Conservation (phyloP, 1,284 basidiomycete species). For the Papiliotrema nemorosa region DNA sequence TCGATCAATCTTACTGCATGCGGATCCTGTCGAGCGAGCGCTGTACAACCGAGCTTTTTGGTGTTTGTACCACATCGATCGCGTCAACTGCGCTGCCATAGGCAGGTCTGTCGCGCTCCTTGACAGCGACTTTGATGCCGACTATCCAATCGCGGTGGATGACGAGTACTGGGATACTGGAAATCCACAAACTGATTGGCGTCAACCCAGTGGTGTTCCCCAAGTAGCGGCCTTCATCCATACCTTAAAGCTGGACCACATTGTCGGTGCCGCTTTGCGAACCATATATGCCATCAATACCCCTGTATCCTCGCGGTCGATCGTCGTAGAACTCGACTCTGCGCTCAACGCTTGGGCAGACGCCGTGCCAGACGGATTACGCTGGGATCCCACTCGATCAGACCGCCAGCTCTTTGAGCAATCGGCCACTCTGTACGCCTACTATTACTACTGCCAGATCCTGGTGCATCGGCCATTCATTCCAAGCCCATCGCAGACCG, state of each 20-base stretch:
- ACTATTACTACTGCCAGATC: slow-evolving; percentile 65
- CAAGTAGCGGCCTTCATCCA: slow-evolving; percentile 63
- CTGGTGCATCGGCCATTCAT: slow-evolving; percentile 78
- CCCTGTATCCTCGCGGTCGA: slow-evolving; percentile 62
- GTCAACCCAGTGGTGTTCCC: slow-evolving; percentile 56
- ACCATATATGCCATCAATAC: slow-evolving; percentile 72
- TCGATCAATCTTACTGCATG: slow-evolving; percentile 33
- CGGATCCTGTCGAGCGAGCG: slow-evolving; percentile 56
- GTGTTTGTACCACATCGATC: slow-evolving; percentile 54
- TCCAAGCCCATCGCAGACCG: slow-evolving; percentile 51
- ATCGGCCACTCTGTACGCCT: slow-evolving; percentile 62
- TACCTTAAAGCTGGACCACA: slow-evolving; percentile 65
- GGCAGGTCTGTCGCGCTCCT: slow-evolving; percentile 78
- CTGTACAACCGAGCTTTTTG: slow-evolving; percentile 77
- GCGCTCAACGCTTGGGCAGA: slow-evolving; percentile 73
- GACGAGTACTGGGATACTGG: slow-evolving; percentile 72
- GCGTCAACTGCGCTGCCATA: slow-evolving; percentile 63
- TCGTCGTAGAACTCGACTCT: slow-evolving; percentile 67
- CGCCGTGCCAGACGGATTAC: slow-evolving; percentile 64
- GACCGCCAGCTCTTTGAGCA: slow-evolving; percentile 65
- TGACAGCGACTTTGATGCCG: slow-evolving; percentile 78
- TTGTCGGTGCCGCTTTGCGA: slow-evolving; percentile 65
- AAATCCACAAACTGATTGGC: slow-evolving; percentile 52
- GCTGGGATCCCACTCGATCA: slow-evolving; percentile 67
- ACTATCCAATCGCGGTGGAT: slow-evolving; percentile 74